Evolutionary conservation across 768 basidiomycete genomes (phyloP).

Genomic region (Lyophyllum decastes): DNA sequence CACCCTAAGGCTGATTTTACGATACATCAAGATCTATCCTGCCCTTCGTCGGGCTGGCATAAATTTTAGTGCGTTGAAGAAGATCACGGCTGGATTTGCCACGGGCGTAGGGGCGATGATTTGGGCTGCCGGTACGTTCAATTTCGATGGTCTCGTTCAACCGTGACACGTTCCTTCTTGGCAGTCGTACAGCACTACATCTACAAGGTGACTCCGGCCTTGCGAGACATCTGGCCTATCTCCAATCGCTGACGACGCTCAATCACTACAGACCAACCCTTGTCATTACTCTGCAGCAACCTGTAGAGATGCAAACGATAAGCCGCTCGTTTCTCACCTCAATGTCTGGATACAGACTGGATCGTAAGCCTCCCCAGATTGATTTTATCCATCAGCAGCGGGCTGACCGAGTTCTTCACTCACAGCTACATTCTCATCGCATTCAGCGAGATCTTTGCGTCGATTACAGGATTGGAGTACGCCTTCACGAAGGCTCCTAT

Average conservation of each 20-base stretch:
- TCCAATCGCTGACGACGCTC: constrained; percentile 11
- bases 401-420: background rate
- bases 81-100: constrained; percentile 57
- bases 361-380: constrained; percentile 44
- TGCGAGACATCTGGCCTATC: constrained; percentile 30
- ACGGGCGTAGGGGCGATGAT: constrained; percentile 60
- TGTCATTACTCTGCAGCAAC: constrained; percentile 55
- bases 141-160: background rate
- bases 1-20: background rate
- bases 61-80: constrained; percentile 61
- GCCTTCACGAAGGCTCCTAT: too few relatives aligned
- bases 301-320: constrained; percentile 42
- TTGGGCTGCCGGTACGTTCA: constrained; percentile 53
- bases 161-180: constrained; percentile 23
- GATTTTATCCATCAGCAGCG: background rate
- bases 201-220: constrained; percentile 55
- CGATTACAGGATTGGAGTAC: too few relatives aligned
- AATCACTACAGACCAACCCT: constrained; percentile 42
- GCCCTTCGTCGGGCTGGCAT: constrained; percentile 48
- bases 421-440: too few relatives aligned
- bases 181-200: constrained; percentile 71
- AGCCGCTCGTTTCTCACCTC: constrained; percentile 56
- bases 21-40: constrained; percentile 53
- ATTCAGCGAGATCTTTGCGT: too few relatives aligned
- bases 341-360: constrained; percentile 81